Conservation (phyloP, 331 rosid species). For the Rosa hybrid region DNA sequence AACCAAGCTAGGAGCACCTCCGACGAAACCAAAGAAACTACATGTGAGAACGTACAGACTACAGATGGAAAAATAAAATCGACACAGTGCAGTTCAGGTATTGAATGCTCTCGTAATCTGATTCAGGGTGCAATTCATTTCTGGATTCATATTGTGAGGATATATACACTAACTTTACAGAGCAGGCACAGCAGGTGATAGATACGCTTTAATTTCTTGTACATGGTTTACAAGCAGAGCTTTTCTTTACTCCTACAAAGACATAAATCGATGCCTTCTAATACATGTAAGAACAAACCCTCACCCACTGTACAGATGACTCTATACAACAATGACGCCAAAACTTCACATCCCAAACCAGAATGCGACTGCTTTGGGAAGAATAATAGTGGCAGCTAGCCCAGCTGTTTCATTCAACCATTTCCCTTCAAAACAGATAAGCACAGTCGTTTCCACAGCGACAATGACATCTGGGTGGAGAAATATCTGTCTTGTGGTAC, state of each 20-base stretch:
- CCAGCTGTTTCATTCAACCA: conserved; percentile 20
- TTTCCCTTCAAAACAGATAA: conserved; percentile 13
- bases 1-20: no score
- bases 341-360: conserved; percentile 44
- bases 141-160: conserved; percentile 30
- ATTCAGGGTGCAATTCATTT: conserved; percentile 25
- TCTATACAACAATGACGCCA: conserved; percentile 63
- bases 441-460: conserved; percentile 15
- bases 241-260: conserved; percentile 21
- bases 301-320: conserved; percentile 77
- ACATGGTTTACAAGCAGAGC: conserved; percentile 46
- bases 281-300: conserved; percentile 52
- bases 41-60: no score
- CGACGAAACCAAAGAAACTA: no score
- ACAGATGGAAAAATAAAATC: no score
- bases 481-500: not conserved
- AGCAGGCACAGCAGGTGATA: conserved; percentile 39
- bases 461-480: conserved; percentile 10
- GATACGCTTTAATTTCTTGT: conserved; percentile 30
- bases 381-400: conserved; percentile 30
- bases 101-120: conserved; percentile 32
- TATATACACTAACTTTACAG: conserved; percentile 66
- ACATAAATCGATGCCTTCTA: conserved; percentile 39
- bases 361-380: conserved; percentile 29
- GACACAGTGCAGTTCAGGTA: not conserved